These are phyloP conservation scores for Hebeloma cylindrosporum DNA, from an alignment of 768 basidiomycete species.

Conservation along the genomic window DNA sequence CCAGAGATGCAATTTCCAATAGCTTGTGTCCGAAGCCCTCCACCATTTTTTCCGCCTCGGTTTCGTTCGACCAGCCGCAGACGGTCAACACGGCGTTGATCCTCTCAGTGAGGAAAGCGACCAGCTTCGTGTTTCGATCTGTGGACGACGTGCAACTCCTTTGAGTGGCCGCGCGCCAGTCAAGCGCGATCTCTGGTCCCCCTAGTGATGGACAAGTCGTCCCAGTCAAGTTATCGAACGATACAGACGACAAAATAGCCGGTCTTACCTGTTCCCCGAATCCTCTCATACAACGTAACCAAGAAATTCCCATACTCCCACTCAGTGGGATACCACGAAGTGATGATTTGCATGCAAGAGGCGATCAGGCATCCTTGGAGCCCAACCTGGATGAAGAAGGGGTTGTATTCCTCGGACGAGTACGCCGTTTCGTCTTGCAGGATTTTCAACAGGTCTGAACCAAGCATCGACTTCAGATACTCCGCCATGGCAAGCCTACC, in stretches of 20 bases:
- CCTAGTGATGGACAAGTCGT: constrained; percentile 16
- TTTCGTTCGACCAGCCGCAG: constrained; percentile 29
- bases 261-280: constrained; percentile 35
- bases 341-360: constrained; percentile 39
- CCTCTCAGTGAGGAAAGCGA: constrained; percentile 21
- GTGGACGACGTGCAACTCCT: constrained; percentile 22
- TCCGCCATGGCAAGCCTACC: constrained; percentile 22
- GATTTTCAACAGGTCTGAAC: constrained; percentile 30
- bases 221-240: neutral
- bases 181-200: constrained; percentile 23
- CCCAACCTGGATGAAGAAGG: constrained; percentile 37
- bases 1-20: constrained; percentile 28
- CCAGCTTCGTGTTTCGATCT: constrained; percentile 24
- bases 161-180: constrained; percentile 26
- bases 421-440: constrained; percentile 26
- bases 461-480: constrained; percentile 33
- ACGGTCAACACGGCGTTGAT: constrained; percentile 26
- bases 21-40: constrained; percentile 21
- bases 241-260: constrained; percentile 1
- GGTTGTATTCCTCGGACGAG: constrained; percentile 27
- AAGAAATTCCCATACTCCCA: constrained; percentile 43
- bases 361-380: constrained; percentile 41
- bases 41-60: constrained; percentile 15
- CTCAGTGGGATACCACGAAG: constrained; percentile 42
- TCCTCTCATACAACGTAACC: constrained; percentile 35